phyloP scores from a whole-genome alignment of 1,284 basidiomycete genomes.

The Ustanciosporium gigantosporum region DNA sequence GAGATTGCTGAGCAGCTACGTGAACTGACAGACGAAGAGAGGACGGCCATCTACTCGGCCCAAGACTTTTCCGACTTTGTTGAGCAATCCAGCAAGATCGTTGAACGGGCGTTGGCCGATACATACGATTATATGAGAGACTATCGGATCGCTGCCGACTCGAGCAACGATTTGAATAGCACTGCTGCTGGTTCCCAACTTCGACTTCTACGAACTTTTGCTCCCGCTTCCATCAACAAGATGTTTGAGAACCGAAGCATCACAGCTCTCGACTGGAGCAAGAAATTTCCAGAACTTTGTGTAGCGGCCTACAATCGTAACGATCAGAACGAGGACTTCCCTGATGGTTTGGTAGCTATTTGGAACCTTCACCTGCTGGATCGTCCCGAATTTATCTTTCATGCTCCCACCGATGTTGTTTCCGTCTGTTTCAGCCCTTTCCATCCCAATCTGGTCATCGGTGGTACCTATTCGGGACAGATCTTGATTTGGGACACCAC shows the following conservation, averaged over 20 bases:
- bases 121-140: constrained; percentile 95
- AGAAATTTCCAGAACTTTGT: constrained; percentile 94
- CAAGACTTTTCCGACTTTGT: constrained; percentile 92
- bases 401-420: constrained; percentile 94
- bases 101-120: constrained; percentile 93
- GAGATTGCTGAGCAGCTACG: constrained; percentile 77
- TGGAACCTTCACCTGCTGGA: constrained; percentile 96
- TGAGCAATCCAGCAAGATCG: constrained; percentile 89
- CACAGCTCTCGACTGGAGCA: constrained; percentile 95
- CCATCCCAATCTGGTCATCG: constrained; percentile 94
- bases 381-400: constrained; percentile 95
- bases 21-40: constrained; percentile 85
- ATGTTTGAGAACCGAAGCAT: constrained; percentile 77
- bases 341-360: constrained; percentile 92
- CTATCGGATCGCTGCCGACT: constrained; percentile 79
- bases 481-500: constrained; percentile 99
- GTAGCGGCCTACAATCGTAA: constrained; percentile 97
- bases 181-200: constrained; percentile 17
- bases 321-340: constrained; percentile 70
- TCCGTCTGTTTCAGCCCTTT: constrained; percentile 96
- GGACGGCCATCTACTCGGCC: constrained; percentile 75
- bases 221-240: constrained; percentile 31
- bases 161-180: constrained; percentile 63
- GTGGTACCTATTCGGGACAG: constrained; percentile 97
- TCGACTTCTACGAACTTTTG: constrained; percentile 39